Conservation (phyloP, 2,329 filamentous ascomycete genomes). For the Cylindrodendrum hubeiense region DNA sequence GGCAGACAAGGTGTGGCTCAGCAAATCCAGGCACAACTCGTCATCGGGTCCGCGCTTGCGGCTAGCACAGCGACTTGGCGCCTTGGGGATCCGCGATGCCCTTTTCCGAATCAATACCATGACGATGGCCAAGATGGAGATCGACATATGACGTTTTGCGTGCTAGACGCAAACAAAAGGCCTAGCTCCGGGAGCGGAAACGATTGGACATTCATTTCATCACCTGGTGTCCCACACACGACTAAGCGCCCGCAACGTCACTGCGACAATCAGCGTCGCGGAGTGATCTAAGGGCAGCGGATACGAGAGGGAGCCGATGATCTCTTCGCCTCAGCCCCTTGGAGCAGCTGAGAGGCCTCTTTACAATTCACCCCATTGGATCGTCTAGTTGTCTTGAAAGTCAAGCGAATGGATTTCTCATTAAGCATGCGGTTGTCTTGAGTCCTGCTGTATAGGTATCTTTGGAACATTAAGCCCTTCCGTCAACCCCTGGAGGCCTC, state of each 20-base stretch:
- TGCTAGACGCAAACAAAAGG: constrained; percentile 10
- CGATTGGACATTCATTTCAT: constrained; percentile 12
- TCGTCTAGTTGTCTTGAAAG: constrained; percentile 13
- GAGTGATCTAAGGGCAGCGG: constrained; percentile 1
- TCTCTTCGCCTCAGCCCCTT: constrained; percentile 23
- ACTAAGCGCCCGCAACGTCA: constrained; percentile 36
- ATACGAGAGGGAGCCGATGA: constrained; percentile 40
- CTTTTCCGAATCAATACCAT: constrained; percentile 32
- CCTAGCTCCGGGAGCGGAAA: constrained; percentile 20
- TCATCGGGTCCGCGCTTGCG: constrained; percentile 27
- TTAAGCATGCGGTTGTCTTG: constrained; percentile 45
- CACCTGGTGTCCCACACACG: constrained; percentile 10
- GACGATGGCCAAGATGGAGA: constrained; percentile 33
- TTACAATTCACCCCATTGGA: constrained; percentile 11
- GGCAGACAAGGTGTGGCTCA: constrained; percentile 34
- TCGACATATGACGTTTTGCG: constrained; percentile 38
- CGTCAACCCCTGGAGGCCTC: constrained; percentile 35
- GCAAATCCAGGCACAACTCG: background rate
- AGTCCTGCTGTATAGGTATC: constrained; percentile 42
- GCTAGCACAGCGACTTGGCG: constrained; percentile 35
- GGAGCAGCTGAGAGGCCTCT: constrained; percentile 13
- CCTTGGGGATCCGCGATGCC: constrained; percentile 32
- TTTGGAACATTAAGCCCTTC: constrained; percentile 40
- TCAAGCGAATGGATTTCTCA: constrained; percentile 31
- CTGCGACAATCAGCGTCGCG: constrained; percentile 16